Evolutionary conservation across 345 rosid genomes (phyloP).

Genomic region (Diplotaxis tenuifolia): DNA sequence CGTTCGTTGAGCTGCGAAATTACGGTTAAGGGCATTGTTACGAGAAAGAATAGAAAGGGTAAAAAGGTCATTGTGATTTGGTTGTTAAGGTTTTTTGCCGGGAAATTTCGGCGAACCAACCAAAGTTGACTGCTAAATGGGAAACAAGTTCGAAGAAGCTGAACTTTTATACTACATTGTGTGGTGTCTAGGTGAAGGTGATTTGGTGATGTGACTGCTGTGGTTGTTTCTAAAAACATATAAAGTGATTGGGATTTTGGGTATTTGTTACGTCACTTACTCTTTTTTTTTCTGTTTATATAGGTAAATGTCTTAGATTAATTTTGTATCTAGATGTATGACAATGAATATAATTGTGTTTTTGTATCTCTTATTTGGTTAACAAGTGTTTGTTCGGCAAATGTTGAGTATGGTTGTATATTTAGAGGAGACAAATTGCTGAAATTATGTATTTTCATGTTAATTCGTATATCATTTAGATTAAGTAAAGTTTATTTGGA

Average conservation of each 20-base stretch:
- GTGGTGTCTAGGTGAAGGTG: neutral
- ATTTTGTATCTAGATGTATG: neutral
- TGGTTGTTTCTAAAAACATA: too few relatives aligned
- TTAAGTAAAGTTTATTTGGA: too few relatives aligned
- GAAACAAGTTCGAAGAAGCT: conserved; percentile 3
- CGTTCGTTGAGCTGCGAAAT: conserved; percentile 52
- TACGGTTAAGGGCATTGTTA: conserved; percentile 40
- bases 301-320: neutral
- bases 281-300: too few relatives aligned
- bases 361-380: neutral
- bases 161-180: neutral
- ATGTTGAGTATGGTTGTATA: neutral
- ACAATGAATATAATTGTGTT: neutral
- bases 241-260: neutral
- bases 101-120: conserved; percentile 13
- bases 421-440: neutral
- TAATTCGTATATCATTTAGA: too few relatives aligned
- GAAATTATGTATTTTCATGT: too few relatives aligned
- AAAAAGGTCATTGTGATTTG: conserved; percentile 25
- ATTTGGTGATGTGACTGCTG: neutral
- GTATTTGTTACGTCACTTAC: neutral
- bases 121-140: neutral
- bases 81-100: conserved; percentile 28
- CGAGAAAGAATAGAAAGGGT: conserved; percentile 28
- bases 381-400: neutral